Evolutionary conservation across 73 alveolate species (phyloP).

Genomic region (Urostyla sp.): DNA sequence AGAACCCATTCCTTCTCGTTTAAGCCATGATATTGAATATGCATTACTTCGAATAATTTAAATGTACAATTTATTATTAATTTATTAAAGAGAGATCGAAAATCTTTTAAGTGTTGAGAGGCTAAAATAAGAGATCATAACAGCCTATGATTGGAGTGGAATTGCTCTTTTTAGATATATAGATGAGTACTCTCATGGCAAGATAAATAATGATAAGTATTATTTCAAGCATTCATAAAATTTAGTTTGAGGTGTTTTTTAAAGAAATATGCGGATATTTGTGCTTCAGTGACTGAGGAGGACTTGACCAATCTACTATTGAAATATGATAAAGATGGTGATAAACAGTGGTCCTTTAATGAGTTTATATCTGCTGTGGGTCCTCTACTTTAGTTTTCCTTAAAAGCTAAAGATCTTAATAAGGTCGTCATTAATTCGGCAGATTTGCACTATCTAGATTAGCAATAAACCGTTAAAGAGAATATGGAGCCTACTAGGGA

Average conservation of each 20-base stretch:
- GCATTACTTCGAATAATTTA: conserved; percentile 18
- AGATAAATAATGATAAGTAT: conserved; percentile 48
- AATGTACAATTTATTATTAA: background rate
- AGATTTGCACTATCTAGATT: background rate
- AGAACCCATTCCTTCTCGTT: conserved; percentile 2
- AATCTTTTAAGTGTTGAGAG: conserved; percentile 3
- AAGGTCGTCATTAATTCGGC: background rate
- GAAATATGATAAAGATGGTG: conserved; percentile 43
- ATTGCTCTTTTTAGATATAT: conserved; percentile 31
- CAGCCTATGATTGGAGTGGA: conserved; percentile 40
- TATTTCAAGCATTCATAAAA: background rate
- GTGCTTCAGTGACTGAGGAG: conserved; percentile 14
- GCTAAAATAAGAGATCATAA: conserved; percentile 20
- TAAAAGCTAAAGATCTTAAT: conserved; percentile 40
- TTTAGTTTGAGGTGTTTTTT: conserved; percentile 33
- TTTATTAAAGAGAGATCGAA: conserved; percentile 14
- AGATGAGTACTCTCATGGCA: conserved; percentile 56
- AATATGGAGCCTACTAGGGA: background rate
- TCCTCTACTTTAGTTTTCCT: conserved; percentile 18
- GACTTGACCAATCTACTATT: conserved; percentile 18
- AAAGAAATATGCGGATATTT: conserved; percentile 2
- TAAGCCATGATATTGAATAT: conserved; percentile 47
- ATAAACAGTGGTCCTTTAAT: conserved; percentile 30
- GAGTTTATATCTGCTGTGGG: conserved; percentile 5
- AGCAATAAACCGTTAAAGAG: conserved; percentile 1